Percentiles rank a stretch among this genome's conserved stretches.
Evolutionary conservation across 1,284 basidiomycete species (phyloP).

Genomic region (Phlebopus sp.): DNA sequence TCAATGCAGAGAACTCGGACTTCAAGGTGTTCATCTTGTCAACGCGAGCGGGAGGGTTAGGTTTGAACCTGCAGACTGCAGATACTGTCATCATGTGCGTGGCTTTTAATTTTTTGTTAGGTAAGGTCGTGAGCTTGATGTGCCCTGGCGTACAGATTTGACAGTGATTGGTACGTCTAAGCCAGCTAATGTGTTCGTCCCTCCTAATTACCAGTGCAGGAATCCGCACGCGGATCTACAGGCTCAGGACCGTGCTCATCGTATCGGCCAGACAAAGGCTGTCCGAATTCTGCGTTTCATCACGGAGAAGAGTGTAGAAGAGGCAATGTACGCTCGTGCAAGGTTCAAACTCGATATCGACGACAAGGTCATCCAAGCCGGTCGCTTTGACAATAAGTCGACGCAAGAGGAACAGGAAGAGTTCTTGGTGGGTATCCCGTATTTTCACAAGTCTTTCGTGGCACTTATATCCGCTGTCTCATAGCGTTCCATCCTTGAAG

Average conservation of each 20-base stretch:
- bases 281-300: constrained; percentile 97
- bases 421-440: constrained; percentile 65
- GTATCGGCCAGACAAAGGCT: constrained; percentile 99
- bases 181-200: not conserved
- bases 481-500: constrained; percentile 84
- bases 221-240: constrained; percentile 98
- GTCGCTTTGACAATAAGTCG: constrained; percentile 99
- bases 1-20: constrained; percentile 90
- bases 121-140: constrained; percentile 9
- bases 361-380: constrained; percentile 98
- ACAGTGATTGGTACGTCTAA: constrained; percentile 72
- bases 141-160: constrained; percentile 56
- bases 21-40: constrained; percentile 95
- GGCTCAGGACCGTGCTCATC: constrained; percentile 98
- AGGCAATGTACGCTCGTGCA: constrained; percentile 94
- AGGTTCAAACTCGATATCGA: constrained; percentile 98
- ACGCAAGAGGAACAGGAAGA: constrained; percentile 97
- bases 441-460: not conserved
- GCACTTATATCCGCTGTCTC: constrained; percentile 9
- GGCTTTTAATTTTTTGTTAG: constrained; percentile 20
- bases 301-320: constrained; percentile 97
- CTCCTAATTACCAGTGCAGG: constrained; percentile 40
- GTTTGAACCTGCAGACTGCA: constrained; percentile 96
- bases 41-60: constrained; percentile 95
- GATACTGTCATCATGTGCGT: constrained; percentile 98